phyloP scores from a whole-genome alignment of 257 asterid species.

The Nicotiana tomentosiformis region DNA sequence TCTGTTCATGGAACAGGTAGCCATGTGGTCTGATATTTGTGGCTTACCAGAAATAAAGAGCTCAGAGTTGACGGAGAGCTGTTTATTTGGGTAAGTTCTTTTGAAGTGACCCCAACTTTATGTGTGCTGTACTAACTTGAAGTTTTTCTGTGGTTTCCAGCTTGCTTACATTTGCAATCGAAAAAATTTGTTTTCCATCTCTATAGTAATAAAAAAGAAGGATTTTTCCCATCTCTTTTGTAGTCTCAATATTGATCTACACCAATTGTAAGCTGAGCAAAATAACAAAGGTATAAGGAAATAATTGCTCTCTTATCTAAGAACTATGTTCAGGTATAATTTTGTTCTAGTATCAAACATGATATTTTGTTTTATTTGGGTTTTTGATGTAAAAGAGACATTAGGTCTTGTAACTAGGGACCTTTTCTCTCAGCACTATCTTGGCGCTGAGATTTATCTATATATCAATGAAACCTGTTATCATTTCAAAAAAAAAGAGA shows the following conservation, averaged over 20 bases:
- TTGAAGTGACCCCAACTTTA: background rate
- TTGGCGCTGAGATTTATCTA: too few relatives aligned
- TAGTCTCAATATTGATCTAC: background rate
- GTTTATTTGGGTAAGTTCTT: constrained; percentile 59
- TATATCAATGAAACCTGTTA: too few relatives aligned
- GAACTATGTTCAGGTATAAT: background rate
- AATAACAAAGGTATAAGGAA: background rate
- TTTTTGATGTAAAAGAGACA: background rate
- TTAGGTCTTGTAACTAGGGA: too few relatives aligned
- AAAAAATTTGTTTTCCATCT: background rate
- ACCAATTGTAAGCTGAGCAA: background rate
- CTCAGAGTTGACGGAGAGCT: constrained; percentile 71
- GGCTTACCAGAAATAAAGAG: constrained; percentile 72
- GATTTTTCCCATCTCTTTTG: background rate
- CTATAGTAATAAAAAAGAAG: background rate
- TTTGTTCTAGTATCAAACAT: background rate
- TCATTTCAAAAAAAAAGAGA: background rate
- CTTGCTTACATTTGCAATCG: background rate
- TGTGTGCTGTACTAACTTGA: background rate
- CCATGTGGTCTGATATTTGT: constrained; percentile 85
- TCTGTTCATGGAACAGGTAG: constrained; percentile 80
- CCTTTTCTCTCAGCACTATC: too few relatives aligned
- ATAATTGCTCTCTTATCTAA: background rate
- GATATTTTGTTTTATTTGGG: background rate
- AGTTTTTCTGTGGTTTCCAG: background rate